Evolutionary conservation across 1,139 yeast genomes (phyloP).

Genomic region (Pichia sp.): DNA sequence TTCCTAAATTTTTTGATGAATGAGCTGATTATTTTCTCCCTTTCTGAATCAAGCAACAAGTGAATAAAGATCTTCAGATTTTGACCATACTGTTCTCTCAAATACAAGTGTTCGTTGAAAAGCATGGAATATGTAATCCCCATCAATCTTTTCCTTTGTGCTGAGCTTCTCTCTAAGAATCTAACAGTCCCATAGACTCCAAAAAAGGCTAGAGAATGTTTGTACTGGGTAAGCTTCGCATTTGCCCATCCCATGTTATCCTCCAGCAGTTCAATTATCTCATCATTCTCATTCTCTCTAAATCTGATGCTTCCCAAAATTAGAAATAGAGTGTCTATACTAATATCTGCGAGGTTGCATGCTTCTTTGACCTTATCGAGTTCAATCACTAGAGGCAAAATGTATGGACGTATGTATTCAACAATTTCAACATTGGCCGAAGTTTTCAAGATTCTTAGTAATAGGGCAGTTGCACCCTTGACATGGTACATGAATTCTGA

Average conservation of each 20-base stretch:
- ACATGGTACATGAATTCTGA: conserved; percentile 43
- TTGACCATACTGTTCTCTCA: conserved; percentile 68
- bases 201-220: conserved; percentile 60
- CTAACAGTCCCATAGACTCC: conserved; percentile 75
- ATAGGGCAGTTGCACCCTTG: conserved; percentile 28
- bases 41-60: conserved; percentile 58
- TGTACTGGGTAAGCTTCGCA: conserved; percentile 60
- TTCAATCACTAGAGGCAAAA: conserved; percentile 67
- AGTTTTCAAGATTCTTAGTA: conserved; percentile 34
- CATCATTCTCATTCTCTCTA: conserved; percentile 21
- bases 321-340: conserved; percentile 18
- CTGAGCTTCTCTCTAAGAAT: conserved; percentile 44
- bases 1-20: conserved; percentile 35
- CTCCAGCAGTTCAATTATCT: conserved; percentile 47
- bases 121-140: conserved; percentile 47
- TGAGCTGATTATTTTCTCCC: conserved; percentile 31
- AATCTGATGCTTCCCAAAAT: conserved; percentile 23
- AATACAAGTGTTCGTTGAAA: conserved; percentile 62
- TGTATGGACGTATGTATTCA: conserved; percentile 34
- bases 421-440: conserved; percentile 38
- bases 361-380: conserved; percentile 73
- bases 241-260: conserved; percentile 33
- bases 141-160: conserved; percentile 47
- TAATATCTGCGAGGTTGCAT: conserved; percentile 61
- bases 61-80: conserved; percentile 80